Evolutionary conservation across 2,329 filamentous ascomycete species (phyloP).

Genomic region (Apiospora phragmitis): DNA sequence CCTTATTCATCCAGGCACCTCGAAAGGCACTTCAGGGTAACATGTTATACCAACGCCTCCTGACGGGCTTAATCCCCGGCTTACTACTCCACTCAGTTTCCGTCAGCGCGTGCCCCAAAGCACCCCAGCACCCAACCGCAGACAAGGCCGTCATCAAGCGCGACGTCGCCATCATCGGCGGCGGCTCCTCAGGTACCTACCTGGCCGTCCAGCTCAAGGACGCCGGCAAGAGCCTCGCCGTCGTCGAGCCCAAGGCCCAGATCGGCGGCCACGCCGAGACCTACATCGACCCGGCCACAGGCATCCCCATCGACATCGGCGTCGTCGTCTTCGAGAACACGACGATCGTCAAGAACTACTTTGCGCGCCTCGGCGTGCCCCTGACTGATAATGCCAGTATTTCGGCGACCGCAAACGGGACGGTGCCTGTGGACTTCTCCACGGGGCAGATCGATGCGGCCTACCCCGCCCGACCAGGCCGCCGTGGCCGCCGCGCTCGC

Average conservation of each 20-base stretch:
- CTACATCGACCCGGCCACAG: conserved; percentile 9
- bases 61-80: not conserved
- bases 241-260: conserved; percentile 7
- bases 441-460: not conserved
- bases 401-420: not conserved
- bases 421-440: conserved; percentile 6
- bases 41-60: not conserved
- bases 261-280: conserved; percentile 13
- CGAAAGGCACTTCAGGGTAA: not conserved
- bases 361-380: conserved; percentile 4
- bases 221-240: not conserved
- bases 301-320: conserved; percentile 6
- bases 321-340: conserved; percentile 10
- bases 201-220: conserved; percentile 7
- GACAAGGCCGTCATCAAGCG: not conserved
- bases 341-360: conserved; percentile 4
- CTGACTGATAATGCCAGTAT: not conserved
- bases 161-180: conserved; percentile 13
- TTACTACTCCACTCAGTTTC: not conserved
- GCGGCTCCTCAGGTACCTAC: conserved; percentile 10
- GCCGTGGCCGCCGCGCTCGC: not conserved
- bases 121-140: not conserved
- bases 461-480: not conserved
- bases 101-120: not conserved
- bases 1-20: not conserved